Evolutionary conservation across 2,329 filamentous ascomycete species (phyloP).

Genomic region (Huntiella omanensis): DNA sequence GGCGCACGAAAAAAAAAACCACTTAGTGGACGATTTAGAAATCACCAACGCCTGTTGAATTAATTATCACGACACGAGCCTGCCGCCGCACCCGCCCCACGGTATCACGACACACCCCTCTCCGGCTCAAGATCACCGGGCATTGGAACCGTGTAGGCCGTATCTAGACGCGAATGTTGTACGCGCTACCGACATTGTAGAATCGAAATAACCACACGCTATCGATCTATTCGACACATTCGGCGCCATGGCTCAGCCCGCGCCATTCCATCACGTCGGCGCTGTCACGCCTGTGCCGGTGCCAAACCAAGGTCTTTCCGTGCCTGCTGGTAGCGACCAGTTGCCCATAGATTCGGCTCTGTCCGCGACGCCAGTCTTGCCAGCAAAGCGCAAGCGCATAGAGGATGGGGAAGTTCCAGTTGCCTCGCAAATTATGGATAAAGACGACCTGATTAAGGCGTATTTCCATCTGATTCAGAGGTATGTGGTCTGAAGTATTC

Average conservation of each 20-base stretch:
- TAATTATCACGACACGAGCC: no score
- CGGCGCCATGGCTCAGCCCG: slow-evolving; percentile 23
- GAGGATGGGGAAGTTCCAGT: slow-evolving; percentile 16
- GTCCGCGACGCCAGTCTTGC: slow-evolving; percentile 14
- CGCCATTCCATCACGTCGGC: slow-evolving; percentile 24
- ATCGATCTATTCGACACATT: no score
- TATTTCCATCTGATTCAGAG: slow-evolving; percentile 22
- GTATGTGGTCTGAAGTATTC: slow-evolving; percentile 16
- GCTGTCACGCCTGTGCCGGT: slow-evolving; percentile 10
- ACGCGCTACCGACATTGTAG: background rate
- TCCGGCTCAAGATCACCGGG: no score
- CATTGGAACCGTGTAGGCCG: no score
- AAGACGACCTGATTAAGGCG: slow-evolving; percentile 21
- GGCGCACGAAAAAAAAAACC: no score
- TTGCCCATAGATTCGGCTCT: slow-evolving; percentile 10
- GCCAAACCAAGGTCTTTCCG: slow-evolving; percentile 1
- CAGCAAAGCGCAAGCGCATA: slow-evolving; percentile 42
- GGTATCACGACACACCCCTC: no score
- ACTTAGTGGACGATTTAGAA: no score
- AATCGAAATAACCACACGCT: no score
- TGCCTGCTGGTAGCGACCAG: background rate
- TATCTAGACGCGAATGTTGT: background rate
- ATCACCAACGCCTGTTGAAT: no score
- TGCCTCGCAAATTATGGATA: slow-evolving; percentile 9
- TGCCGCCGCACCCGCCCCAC: no score